phyloP scores from a whole-genome alignment of 345 rosid species.

The Eucalyptus urophylla region DNA sequence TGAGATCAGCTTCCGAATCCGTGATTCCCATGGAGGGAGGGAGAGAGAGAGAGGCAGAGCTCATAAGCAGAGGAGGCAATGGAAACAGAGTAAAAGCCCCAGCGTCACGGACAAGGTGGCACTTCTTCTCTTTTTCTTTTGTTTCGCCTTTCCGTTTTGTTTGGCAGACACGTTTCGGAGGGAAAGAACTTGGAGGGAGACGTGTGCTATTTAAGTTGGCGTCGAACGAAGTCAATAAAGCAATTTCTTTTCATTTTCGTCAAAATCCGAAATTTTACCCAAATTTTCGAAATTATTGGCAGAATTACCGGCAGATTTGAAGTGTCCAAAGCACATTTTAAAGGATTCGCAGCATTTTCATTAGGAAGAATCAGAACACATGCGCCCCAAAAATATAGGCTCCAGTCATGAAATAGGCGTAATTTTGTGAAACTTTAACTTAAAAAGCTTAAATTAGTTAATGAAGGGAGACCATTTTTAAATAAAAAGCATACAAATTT shows the following conservation, averaged over 20 bases:
- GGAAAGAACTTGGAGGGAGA: background rate
- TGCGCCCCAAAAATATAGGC: rapidly evolving
- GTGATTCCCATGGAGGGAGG: background rate
- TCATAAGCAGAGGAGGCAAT: background rate
- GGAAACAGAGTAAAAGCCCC: background rate
- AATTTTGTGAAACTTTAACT: background rate
- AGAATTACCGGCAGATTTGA: background rate
- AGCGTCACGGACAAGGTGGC: background rate
- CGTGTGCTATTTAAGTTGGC: background rate
- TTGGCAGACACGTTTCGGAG: background rate
- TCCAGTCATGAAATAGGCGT: rapidly evolving
- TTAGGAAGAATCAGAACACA: background rate
- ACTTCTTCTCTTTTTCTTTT: background rate
- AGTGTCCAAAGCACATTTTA: background rate
- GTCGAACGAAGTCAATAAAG: background rate
- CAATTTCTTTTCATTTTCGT: background rate
- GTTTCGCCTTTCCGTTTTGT: background rate
- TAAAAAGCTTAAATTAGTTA: background rate
- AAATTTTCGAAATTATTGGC: background rate
- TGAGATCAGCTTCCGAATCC: background rate
- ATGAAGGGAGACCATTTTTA: rapidly evolving
- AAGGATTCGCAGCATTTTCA: background rate
- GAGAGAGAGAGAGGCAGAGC: background rate
- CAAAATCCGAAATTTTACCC: background rate
- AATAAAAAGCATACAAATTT: background rate